Percentiles rank a stretch among this genome's conserved stretches.
These are phyloP conservation scores for Boletus smithii DNA, from an alignment of 1,284 basidiomycete species.

Conservation along the genomic window DNA sequence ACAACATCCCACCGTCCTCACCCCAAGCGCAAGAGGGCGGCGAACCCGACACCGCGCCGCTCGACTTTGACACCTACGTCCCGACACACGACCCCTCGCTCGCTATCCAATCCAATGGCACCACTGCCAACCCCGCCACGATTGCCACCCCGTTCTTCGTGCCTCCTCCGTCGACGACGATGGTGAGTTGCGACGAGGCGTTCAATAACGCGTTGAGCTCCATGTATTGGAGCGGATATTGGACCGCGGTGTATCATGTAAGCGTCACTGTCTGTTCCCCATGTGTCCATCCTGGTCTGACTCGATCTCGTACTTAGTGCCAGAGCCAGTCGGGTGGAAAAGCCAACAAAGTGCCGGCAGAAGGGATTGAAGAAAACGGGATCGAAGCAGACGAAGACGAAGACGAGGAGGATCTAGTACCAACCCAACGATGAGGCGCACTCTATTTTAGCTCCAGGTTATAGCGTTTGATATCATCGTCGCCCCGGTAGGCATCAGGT, in stretches of 20 bases:
- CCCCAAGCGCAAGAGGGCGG: conserved; percentile 3
- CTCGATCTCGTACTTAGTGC: conserved; percentile 11
- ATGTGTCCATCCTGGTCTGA: neutral
- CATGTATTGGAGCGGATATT: conserved; percentile 82
- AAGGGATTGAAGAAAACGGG: conserved; percentile 23
- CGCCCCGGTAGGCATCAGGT: conserved; percentile 11
- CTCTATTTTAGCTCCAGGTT: neutral
- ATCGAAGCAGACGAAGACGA: conserved; percentile 27
- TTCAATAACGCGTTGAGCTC: conserved; percentile 68
- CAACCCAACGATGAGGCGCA: conserved; percentile 37
- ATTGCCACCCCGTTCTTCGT: conserved; percentile 22
- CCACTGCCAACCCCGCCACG: conserved; percentile 13
- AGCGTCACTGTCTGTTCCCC: conserved; percentile 18
- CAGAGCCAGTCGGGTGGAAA: conserved; percentile 20
- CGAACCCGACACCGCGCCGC: conserved; percentile 50
- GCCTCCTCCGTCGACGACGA: conserved; percentile 34
- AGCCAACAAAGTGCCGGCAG: conserved; percentile 13
- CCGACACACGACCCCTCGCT: conserved; percentile 63
- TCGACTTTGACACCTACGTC: conserved; percentile 67
- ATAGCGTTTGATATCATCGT: neutral
- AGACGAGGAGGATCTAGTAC: conserved; percentile 32
- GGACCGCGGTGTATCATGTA: conserved; percentile 79
- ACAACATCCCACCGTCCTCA: conserved; percentile 13
- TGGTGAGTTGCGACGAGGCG: conserved; percentile 65
- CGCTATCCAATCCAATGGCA: conserved; percentile 23